Conservation (phyloP, 2,329 filamentous ascomycete species). For the Nakataea oryzae region DNA sequence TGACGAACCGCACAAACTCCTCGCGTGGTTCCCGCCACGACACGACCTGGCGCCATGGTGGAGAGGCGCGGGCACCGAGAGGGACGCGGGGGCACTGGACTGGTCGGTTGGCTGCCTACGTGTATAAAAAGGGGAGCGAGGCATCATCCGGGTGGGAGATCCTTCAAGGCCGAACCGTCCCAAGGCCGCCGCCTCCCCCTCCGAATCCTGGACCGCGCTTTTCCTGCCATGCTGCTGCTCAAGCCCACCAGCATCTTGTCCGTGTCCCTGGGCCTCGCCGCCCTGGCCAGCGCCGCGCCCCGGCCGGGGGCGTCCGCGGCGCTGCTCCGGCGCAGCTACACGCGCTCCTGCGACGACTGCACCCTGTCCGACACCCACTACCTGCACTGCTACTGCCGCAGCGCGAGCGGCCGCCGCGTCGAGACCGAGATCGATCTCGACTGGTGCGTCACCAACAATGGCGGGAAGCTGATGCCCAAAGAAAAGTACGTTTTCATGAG, state of each 20-base stretch:
- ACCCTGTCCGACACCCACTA: neutral
- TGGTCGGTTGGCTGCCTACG: too few relatives aligned
- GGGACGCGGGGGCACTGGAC: too few relatives aligned
- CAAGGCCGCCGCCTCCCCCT: too few relatives aligned
- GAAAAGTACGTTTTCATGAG: neutral
- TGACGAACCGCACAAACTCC: neutral
- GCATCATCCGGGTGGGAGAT: too few relatives aligned
- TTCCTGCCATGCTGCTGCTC: neutral
- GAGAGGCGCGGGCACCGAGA: too few relatives aligned
- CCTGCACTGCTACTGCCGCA: neutral
- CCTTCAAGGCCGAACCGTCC: too few relatives aligned
- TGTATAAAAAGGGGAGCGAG: too few relatives aligned
- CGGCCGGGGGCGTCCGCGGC: neutral
- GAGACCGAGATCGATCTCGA: slow-evolving; percentile 2
- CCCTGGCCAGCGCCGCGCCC: neutral
- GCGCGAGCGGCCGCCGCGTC: neutral
- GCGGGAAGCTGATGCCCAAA: neutral
- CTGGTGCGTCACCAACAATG: slow-evolving; percentile 2
- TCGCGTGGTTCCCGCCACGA: neutral
- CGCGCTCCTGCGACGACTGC: neutral
- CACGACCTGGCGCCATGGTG: neutral
- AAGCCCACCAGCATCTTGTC: neutral
- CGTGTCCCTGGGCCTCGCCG: neutral
- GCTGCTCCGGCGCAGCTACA: neutral
- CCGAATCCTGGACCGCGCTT: too few relatives aligned